Evolutionary conservation across 768 basidiomycete species (phyloP).

Genomic region (Mycena crocata): DNA sequence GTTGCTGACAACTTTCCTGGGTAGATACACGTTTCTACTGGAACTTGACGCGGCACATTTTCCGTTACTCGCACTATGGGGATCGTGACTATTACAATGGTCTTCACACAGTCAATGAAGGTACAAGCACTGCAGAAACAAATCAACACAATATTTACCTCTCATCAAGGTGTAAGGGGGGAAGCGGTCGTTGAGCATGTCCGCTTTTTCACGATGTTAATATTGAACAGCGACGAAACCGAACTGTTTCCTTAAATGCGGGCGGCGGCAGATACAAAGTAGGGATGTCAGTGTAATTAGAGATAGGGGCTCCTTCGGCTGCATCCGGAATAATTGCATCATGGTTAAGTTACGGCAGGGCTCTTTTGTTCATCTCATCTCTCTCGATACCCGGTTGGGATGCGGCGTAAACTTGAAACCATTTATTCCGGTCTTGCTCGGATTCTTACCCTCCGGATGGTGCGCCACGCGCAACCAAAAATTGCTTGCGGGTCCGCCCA

Average conservation of each 20-base stretch:
- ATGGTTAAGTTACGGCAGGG: too few relatives aligned
- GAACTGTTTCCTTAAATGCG: neutral
- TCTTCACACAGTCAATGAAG: constrained; percentile 64
- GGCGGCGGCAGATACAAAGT: too few relatives aligned
- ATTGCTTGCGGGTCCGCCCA: too few relatives aligned
- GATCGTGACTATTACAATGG: constrained; percentile 37
- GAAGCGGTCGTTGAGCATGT: constrained; percentile 52
- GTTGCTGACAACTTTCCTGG: neutral
- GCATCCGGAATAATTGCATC: neutral
- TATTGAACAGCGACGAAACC: constrained; percentile 55
- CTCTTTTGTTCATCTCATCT: too few relatives aligned
- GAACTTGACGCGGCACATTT: constrained; percentile 52
- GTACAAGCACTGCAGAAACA: constrained; percentile 45
- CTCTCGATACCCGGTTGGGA: too few relatives aligned
- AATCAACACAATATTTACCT: constrained; percentile 31
- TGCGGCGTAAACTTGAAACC: too few relatives aligned
- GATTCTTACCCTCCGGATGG: too few relatives aligned
- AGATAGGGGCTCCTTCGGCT: neutral
- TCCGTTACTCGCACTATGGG: constrained; percentile 55
- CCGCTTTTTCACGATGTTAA: constrained; percentile 54
- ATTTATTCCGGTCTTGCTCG: too few relatives aligned
- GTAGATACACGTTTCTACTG: constrained; percentile 46
- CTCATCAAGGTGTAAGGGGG: constrained; percentile 37
- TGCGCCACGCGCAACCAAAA: too few relatives aligned
- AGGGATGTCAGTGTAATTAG: too few relatives aligned